Percentiles rank a stretch among this genome's conserved stretches.
Evolutionary conservation across 1,284 basidiomycete genomes (phyloP).

Genomic region (Coniophora puteana): DNA sequence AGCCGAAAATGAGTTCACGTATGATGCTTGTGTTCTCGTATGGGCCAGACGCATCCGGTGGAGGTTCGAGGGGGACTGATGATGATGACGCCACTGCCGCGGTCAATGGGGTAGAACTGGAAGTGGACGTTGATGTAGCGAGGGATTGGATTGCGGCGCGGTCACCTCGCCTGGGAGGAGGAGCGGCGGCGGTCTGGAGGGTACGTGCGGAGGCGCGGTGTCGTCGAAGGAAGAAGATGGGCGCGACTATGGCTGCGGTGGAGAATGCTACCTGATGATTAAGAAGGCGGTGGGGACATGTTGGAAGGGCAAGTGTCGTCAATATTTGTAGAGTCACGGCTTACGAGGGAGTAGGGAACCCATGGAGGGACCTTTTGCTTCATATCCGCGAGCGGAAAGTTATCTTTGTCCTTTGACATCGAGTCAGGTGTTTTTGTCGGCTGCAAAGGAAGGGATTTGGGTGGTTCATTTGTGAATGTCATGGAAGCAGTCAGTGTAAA

Average conservation of each 20-base stretch:
- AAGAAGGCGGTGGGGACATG: too few relatives aligned
- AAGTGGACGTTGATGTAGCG: not conserved
- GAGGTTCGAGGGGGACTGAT: not conserved
- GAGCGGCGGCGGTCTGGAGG: conserved; percentile 4
- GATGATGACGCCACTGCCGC: not conserved
- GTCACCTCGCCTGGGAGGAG: conserved; percentile 10
- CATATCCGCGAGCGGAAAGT: too few relatives aligned
- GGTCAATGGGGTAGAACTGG: not conserved
- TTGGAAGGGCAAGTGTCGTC: too few relatives aligned
- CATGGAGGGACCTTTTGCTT: too few relatives aligned
- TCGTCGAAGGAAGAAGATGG: conserved; percentile 31
- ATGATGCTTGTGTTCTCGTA: not conserved
- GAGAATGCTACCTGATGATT: conserved; percentile 36
- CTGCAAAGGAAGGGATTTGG: too few relatives aligned
- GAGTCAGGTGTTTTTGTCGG: too few relatives aligned
- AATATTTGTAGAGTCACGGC: too few relatives aligned
- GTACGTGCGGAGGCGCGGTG: conserved; percentile 16
- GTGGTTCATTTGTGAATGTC: too few relatives aligned
- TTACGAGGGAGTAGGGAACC: too few relatives aligned
- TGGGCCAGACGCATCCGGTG: not conserved
- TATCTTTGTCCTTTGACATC: too few relatives aligned
- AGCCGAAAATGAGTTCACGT: not conserved
- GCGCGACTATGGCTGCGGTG: conserved; percentile 31
- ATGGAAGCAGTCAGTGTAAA: too few relatives aligned
- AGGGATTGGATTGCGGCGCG: conserved; percentile 1